These are phyloP conservation scores for Royoungia palumana DNA, from an alignment of 768 basidiomycete species.

Conservation along the genomic window DNA sequence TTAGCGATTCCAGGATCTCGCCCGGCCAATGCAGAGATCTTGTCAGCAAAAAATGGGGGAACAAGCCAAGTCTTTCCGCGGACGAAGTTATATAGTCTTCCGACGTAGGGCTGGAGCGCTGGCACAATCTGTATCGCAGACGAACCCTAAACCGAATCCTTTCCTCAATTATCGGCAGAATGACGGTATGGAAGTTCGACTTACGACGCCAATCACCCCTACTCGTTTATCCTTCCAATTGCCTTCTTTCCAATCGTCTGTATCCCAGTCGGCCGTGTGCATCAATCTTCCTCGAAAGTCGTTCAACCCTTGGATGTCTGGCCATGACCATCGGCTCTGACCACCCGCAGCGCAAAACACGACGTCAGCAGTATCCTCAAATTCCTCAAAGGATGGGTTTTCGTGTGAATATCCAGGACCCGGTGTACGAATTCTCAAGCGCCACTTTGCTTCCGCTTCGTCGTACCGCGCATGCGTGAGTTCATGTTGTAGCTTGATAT, in stretches of 20 bases:
- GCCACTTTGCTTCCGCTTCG: constrained; percentile 54
- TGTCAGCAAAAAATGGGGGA: constrained; percentile 40
- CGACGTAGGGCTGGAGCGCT: constrained; percentile 51
- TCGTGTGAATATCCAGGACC: constrained; percentile 9
- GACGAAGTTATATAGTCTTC: constrained; percentile 51
- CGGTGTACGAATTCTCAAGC: constrained; percentile 44
- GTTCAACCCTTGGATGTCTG: constrained; percentile 56
- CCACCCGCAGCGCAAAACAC: constrained; percentile 53
- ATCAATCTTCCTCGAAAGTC: constrained; percentile 55
- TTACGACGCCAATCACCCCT: constrained; percentile 59
- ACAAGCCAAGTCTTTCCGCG: constrained; percentile 60
- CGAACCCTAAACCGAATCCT: constrained; percentile 42
- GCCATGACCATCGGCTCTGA: constrained; percentile 64
- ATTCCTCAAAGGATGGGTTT: constrained; percentile 35
- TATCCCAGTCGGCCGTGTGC: constrained; percentile 64
- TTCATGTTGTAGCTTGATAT: constrained; percentile 55
- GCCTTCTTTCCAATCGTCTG: constrained; percentile 43
- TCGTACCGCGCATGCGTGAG: constrained; percentile 50
- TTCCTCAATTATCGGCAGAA: background rate
- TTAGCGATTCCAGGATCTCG: constrained; percentile 38
- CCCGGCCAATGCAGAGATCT: constrained; percentile 37
- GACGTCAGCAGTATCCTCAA: constrained; percentile 54
- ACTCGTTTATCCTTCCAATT: constrained; percentile 52
- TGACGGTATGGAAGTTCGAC: background rate
- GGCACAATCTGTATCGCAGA: constrained; percentile 62